A percentile compares a stretch with the other conserved stretches of the same genome.
phyloP scores from a whole-genome alignment of 306 rosid species.

The Prunus dulcis region DNA sequence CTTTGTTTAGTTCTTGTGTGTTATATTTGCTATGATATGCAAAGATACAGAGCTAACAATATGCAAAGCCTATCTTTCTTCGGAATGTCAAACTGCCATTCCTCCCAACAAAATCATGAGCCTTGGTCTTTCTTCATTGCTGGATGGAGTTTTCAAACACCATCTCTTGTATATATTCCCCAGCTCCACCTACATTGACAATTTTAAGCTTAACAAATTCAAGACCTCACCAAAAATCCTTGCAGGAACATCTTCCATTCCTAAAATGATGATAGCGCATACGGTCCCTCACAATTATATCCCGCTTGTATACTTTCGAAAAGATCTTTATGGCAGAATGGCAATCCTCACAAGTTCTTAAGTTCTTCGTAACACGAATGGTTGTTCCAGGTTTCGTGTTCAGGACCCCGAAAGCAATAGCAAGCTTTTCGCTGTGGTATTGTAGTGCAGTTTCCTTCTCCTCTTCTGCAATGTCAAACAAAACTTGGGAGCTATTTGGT shows the following conservation, averaged over 20 bases:
- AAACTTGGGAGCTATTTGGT: slow-evolving; percentile 44
- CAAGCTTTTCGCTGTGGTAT: slow-evolving; percentile 58
- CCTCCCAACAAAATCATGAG: no score
- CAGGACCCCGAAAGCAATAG: slow-evolving; percentile 58
- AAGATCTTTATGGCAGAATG: slow-evolving; percentile 52
- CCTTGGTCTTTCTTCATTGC: no score
- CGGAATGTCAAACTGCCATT: no score
- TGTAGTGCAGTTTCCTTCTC: slow-evolving; percentile 53
- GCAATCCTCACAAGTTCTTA: slow-evolving; percentile 66
- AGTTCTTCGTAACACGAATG: slow-evolving; percentile 47
- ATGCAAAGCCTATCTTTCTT: no score
- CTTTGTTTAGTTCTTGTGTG: no score
- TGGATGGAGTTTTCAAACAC: no score
- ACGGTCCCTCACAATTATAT: slow-evolving; percentile 54
- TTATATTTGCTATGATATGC: no score
- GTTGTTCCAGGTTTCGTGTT: slow-evolving; percentile 49
- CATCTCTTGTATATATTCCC: background rate
- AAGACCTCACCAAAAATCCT: slow-evolving; percentile 54
- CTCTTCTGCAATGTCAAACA: slow-evolving; percentile 52
- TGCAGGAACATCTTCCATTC: slow-evolving; percentile 54
- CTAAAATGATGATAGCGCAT: slow-evolving; percentile 57
- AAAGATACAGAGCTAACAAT: no score
- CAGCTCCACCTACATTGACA: background rate
- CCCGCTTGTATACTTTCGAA: slow-evolving; percentile 39
- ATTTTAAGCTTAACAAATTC: background rate